Base-by-base conservation (phyloP, 2,329 filamentous ascomycete species). In the Exophiala viscosa region DNA sequence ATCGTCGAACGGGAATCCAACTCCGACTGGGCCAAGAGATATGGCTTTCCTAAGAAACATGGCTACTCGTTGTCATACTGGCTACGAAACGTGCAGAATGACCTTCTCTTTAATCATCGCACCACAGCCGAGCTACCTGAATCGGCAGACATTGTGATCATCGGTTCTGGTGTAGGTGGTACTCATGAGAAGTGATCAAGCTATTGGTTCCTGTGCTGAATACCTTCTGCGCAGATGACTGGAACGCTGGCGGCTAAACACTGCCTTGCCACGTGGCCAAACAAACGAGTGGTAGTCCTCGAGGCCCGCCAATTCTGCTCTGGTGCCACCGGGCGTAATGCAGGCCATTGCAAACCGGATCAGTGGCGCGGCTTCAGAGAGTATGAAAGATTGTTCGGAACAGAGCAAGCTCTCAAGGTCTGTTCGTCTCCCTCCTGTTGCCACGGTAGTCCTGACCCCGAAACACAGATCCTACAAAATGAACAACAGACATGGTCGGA, bases 151-250 rank as follows among this genome's bases (percentile, higher is more conserved):
- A 70, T 78, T 48, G 66, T 71, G 10, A 71, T 79, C 32, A 68
- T 78, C 6, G 76, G 76, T 0, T 70, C 72, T 13, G 76, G 76
- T 0, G 75, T 71, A 49, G 67, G 76, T 6, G 76, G 76, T 3
- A 68, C 69, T 1, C 67, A 69, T 1, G 69, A 13, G 11, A 42
- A 18, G 8, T 4, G 39, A 42, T 9, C 20, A 42, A 42, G 23
- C 23, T 28, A 7, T 42, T 13, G 18, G n/a, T 13, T 13, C 6
- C 17, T 33, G n/a, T 33, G 34, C 34, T 14, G 11, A 31, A 13
- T 33, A n/a, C 13, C 13, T 13, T 45, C 34, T 28, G 72, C 4
- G 70, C 69, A 0, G 73, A 74, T 42, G 71, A 78, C 50, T 66
- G 73, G 11, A 48, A 69, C n/a, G 65, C 61, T 1, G 28, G 43